Base-by-base conservation (phyloP, 106 monocot genomes). In the Alisma plantagoaquatica region DNA sequence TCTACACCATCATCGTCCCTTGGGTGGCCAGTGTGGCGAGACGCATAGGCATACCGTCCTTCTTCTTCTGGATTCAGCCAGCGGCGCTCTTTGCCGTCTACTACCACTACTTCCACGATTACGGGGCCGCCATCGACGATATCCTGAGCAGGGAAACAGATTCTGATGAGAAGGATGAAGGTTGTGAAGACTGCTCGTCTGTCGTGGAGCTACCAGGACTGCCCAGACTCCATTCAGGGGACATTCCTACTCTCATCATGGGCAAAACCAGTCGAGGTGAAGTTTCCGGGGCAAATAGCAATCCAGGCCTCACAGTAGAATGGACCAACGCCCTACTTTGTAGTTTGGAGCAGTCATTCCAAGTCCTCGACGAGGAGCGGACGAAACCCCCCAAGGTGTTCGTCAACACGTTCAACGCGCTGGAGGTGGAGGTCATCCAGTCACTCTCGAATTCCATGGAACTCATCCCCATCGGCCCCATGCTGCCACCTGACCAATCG, bases 321-420 rank as follows among this genome's bases (percentile, higher is more conserved):
- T n/a, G n/a, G n/a, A 2, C 18, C 7, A 23, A 23, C 33, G 0
- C 41, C 35, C 0, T 56, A 20, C 3, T 23, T 6, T 18, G 9
- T 17, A 10, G 10, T 15, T 23, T 41, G 3, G 22, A 56, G 23
- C 35, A 56, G 1, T 30, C 41, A 38, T 56, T 22, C 17, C 10
- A 11, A 1, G 10, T 35, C 9, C 55, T 56, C 1, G 38, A 41
- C 33, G 12, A 14, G 33, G 55, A 35, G 10, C n/a, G 8, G 10
- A 54, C 17, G 1, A 61, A 31, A 22, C 57, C 57, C 3, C 59
- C n/a, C n/a, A n/a, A 14, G 25, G 70, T 83, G 14, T 60, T 79
- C 19, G 45, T 75, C 10, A 75, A 84, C 68, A 70, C 75, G 2
- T 84, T 78, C 46, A 67, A 78, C 2, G 66, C 49, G 2, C 51